Base-by-base conservation (phyloP, 495 filamentous ascomycete genomes). In the Poronia punctata region DNA sequence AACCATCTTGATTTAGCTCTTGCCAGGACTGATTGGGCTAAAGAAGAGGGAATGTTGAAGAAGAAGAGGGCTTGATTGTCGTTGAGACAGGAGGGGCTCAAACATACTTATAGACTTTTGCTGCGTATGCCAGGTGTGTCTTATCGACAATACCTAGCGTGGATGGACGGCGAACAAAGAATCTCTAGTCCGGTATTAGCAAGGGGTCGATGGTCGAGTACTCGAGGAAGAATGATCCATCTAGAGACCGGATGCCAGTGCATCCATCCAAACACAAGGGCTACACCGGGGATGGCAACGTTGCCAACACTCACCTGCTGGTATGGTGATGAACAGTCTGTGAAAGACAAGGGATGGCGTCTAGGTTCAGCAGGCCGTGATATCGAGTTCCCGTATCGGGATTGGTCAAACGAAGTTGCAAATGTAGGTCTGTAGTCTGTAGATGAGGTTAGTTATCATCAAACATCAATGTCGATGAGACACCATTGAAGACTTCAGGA, bases 211-310 rank as follows among this genome's bases (percentile, higher is more conserved):
- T n/a, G n/a, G n/a, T n/a, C n/a, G n/a, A n/a, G n/a, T n/a, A n/a
- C n/a, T n/a, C n/a, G n/a, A n/a, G n/a, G n/a, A n/a, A n/a, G n/a
- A n/a, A n/a, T n/a, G n/a, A n/a, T n/a, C n/a, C n/a, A n/a, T n/a
- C n/a, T n/a, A n/a, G n/a, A n/a, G n/a, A n/a, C n/a, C n/a, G n/a
- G n/a, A n/a, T n/a, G 41, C 12, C 17, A 26, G 46, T 11, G 22
- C 14, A 21, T 30, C 31, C 28, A 20, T 28, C 15, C n/a, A 25
- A 14, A 38, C 21, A 37, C 22, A 30, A 39, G 17, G 37, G 30
- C 46, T 41, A 38, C 35, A 43, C 20, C 43, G 43, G 49, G 35
- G 40, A 47, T 48, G 42, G 55, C 55, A 59, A 59, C 55, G 55
- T 59, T 59, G 52, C 55, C 29, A 53, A 38, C 19, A 27, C 50